phyloP scores from a whole-genome alignment of 192 early-diverging fungal species.

The Podila minutissima region DNA sequence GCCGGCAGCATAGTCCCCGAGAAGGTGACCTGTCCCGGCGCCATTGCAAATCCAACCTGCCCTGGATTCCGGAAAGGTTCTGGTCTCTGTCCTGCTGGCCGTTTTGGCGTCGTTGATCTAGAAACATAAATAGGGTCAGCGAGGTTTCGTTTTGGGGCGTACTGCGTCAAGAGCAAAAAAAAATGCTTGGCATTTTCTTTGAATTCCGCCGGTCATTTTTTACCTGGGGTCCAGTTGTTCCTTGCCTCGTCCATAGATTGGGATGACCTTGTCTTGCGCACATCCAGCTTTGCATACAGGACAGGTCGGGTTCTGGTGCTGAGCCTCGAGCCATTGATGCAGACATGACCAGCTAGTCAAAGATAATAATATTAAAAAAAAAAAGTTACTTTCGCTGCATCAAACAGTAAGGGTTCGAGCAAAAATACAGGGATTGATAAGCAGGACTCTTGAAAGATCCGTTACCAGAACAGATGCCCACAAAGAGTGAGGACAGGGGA shows the following conservation, averaged over 20 bases:
- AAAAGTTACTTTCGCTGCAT: neutral
- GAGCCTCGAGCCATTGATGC: conserved; percentile 79
- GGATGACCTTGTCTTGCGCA: conserved; percentile 85
- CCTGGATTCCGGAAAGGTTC: conserved; percentile 69
- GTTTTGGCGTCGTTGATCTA: conserved; percentile 66
- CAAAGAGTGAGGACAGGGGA: conserved; percentile 82
- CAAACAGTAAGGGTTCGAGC: neutral
- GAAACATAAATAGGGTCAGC: neutral
- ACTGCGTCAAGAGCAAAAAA: neutral
- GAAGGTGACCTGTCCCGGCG: conserved; percentile 69
- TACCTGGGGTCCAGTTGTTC: conserved; percentile 81
- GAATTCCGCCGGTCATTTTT: neutral
- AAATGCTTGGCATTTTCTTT: neutral
- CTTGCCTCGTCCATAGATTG: conserved; percentile 82
- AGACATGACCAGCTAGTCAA: conserved; percentile 70
- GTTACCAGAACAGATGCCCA: conserved; percentile 82
- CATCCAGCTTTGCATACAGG: conserved; percentile 90
- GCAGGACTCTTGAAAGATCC: neutral
- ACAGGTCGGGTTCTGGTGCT: conserved; percentile 75
- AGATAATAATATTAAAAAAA: conserved; percentile 2
- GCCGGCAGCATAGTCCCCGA: conserved; percentile 63
- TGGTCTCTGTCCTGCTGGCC: conserved; percentile 83
- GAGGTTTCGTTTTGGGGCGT: too few species aligned
- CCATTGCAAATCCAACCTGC: conserved; percentile 53
- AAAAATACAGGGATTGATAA: neutral